Evolutionary conservation across 2,329 filamentous ascomycete genomes (phyloP).

Genomic region (Beauveria asiatica): DNA sequence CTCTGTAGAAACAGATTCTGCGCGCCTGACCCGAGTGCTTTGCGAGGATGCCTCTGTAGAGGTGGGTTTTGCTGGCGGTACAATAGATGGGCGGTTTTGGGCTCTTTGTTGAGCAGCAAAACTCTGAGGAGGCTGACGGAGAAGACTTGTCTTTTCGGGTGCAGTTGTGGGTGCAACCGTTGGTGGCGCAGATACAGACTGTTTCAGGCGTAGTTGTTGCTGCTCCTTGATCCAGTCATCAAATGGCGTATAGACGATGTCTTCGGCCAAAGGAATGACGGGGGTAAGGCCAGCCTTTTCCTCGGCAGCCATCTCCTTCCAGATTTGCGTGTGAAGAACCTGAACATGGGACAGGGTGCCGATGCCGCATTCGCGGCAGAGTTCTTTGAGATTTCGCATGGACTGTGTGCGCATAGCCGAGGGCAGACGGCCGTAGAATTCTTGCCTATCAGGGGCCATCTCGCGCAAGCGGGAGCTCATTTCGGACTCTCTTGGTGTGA

Average conservation of each 20-base stretch:
- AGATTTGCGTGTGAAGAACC: conserved; percentile 46
- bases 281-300: conserved; percentile 58
- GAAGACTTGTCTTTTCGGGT: conserved; percentile 30
- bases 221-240: conserved; percentile 52
- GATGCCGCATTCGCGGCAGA: conserved; percentile 51
- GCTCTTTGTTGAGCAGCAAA: conserved; percentile 59
- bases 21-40: conserved; percentile 20
- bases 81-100: conserved; percentile 36
- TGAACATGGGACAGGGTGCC: conserved; percentile 44
- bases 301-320: conserved; percentile 60
- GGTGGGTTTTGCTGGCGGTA: conserved; percentile 19
- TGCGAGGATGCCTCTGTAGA: conserved; percentile 21
- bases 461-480: conserved; percentile 52
- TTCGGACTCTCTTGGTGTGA: conserved; percentile 55
- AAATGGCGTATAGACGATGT: conserved; percentile 56
- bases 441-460: conserved; percentile 45
- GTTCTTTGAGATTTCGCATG: conserved; percentile 44
- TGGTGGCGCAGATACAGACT: conserved; percentile 22
- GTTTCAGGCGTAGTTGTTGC: conserved; percentile 26
- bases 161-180: conserved; percentile 14
- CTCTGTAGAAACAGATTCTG: no score
- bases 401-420: conserved; percentile 37
- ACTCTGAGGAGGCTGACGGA: conserved; percentile 51
- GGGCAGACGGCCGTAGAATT: conserved; percentile 46
- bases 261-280: conserved; percentile 51